Percentiles rank a stretch among this genome's conserved stretches.
Conservation (phyloP, 1,284 basidiomycete genomes). For the Marasmius oreades region DNA sequence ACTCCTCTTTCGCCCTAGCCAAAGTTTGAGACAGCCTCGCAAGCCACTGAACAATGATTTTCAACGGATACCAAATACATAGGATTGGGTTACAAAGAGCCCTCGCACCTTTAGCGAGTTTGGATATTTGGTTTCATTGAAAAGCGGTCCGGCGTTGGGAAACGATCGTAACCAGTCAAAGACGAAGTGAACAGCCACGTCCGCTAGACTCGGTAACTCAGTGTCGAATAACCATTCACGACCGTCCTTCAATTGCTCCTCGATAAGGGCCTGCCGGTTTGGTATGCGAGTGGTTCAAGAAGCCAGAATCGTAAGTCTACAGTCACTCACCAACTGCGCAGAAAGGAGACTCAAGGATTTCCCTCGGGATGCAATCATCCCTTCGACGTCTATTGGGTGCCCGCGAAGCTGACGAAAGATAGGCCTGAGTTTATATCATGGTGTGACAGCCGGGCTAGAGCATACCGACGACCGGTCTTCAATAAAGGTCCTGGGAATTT, state of each 20-base stretch:
- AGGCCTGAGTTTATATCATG: background rate
- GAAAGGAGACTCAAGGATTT: conserved; percentile 31
- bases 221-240: conserved; percentile 59
- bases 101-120: conserved; percentile 35
- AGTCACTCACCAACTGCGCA: conserved; percentile 36
- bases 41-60: conserved; percentile 10
- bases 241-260: conserved; percentile 52
- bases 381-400: conserved; percentile 32
- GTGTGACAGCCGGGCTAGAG: background rate
- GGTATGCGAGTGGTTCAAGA: background rate
- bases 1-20: background rate
- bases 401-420: conserved; percentile 20
- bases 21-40: conserved; percentile 7
- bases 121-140: conserved; percentile 38
- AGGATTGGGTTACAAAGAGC: background rate
- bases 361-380: conserved; percentile 29
- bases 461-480: conserved; percentile 43
- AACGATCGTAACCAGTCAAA: conserved; percentile 41
- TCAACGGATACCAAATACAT: conserved; percentile 1
- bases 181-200: conserved; percentile 47
- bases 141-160: conserved; percentile 31
- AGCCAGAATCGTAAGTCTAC: conserved; percentile 13
- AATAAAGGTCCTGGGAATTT: conserved; percentile 44
- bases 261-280: conserved; percentile 36
- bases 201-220: conserved; percentile 44